Base-by-base conservation (phyloP, 768 basidiomycete genomes). In the Kwoniella heveanensis region DNA sequence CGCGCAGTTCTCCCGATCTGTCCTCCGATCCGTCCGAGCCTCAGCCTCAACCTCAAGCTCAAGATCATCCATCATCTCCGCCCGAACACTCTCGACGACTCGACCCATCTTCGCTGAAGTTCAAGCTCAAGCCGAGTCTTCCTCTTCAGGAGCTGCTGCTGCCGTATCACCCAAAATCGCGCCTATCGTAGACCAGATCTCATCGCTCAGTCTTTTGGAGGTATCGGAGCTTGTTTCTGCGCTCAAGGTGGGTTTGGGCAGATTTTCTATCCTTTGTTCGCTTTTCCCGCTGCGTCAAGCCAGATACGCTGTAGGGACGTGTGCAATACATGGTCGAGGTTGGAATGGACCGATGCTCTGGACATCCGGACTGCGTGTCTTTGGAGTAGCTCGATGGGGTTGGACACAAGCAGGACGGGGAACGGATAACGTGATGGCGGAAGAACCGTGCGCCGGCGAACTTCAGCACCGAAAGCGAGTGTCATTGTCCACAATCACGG, bases 181-280 rank as follows among this genome's bases (percentile, higher is more conserved):
- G 53, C 86, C 86, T 64, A 89, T 99, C 74, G 96, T 99, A 26
- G 92, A 98, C 78, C 89, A 92, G 79, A 97, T 99, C 70, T 90
- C 92, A 5, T 82, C 84, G 22, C 81, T 98, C 70, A 91, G 93
- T 21, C 84, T 98, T 59, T 83, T 99, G 62, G 94, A 98, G 80
- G 95, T 95, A 6, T 89, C 95, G 13, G 95, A 98, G 83, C 86
- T 99, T 60, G 94, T 98, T 50, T 83, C 90, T 1, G 83, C 88
- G 30, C 85, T 99, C 74, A 99, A 99, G 86, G 95, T 90, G 70
- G 26, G 80, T 74, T 32, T 13, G n/a, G n/a, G n/a, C n/a, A n/a
- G n/a, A n/a, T 32, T 32, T 32, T 32, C 32, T 32, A 6, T 32
- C 13, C 7, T 5, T 32, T 6, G 13, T 32, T 32, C 13, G 13